Evolutionary conservation across 805 yeast species (phyloP).

Genomic region (Wickerhamomyces strasburgensis): DNA sequence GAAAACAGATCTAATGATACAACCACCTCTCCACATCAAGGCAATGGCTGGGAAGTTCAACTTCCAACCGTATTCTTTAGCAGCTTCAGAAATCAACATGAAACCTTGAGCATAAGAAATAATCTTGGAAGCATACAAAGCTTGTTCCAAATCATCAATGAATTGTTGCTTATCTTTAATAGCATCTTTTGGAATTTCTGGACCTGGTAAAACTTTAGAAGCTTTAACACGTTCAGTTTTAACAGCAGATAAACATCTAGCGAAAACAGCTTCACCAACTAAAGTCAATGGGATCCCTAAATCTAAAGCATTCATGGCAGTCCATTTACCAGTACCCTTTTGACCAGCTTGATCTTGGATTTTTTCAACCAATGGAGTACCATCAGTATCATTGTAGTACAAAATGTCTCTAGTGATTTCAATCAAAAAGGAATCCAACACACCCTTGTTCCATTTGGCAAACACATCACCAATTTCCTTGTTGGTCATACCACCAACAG

Average conservation of each 20-base stretch:
- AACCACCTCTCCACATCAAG: constrained; percentile 99
- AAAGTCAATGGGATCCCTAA: constrained; percentile 97
- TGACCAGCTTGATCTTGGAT: constrained; percentile 96
- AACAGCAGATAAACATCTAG: constrained; percentile 92
- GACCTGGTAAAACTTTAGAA: constrained; percentile 74
- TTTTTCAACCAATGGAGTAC: constrained; percentile 92
- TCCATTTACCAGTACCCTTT: constrained; percentile 99
- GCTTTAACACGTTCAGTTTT: constrained; percentile 90
- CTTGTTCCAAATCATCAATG: constrained; percentile 94
- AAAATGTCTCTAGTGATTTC: constrained; percentile 96
- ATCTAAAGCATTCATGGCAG: constrained; percentile 96
- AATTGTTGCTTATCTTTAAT: constrained; percentile 75
- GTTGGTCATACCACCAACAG: constrained; percentile 86
- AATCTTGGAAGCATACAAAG: constrained; percentile 96
- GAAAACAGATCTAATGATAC: constrained; percentile 98
- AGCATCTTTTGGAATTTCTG: constrained; percentile 57
- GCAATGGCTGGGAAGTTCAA: constrained; percentile 98
- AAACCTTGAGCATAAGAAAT: constrained; percentile 99
- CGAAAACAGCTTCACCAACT: constrained; percentile 97
- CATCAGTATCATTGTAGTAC: constrained; percentile 83
- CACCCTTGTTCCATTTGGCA: constrained; percentile 94
- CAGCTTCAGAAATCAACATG: constrained; percentile 98
- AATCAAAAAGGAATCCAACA: constrained; percentile 91
- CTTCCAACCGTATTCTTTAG: constrained; percentile 94
- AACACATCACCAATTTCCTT: constrained; percentile 93